These are phyloP conservation scores for Scleromitrula shiraiana DNA, from an alignment of 2,329 filamentous ascomycete species.

Conservation along the genomic window DNA sequence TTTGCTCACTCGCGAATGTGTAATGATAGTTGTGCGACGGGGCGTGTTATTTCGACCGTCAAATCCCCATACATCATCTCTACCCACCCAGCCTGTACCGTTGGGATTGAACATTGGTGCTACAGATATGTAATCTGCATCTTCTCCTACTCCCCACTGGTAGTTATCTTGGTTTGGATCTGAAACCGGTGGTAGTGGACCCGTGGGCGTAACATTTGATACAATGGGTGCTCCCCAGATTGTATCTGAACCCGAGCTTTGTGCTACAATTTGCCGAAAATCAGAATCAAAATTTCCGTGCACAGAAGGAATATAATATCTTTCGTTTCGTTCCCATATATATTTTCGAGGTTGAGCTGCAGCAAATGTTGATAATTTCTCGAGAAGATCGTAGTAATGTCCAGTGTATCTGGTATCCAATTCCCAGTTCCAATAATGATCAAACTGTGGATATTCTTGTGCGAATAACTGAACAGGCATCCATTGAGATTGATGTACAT, in stretches of 20 bases:
- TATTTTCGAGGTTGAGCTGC: conserved; percentile 62
- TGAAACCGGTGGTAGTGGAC: conserved; percentile 52
- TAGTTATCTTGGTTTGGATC: conserved; percentile 58
- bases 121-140: conserved; percentile 57
- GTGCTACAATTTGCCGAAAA: conserved; percentile 57
- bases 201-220: conserved; percentile 52
- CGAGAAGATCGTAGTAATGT: conserved; percentile 73
- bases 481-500: conserved; percentile 31
- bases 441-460: conserved; percentile 69
- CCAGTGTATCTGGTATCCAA: conserved; percentile 73
- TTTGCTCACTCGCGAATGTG: conserved; percentile 65
- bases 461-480: conserved; percentile 68
- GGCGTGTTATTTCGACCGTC: conserved; percentile 32
- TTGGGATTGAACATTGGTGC: conserved; percentile 73
- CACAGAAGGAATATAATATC: conserved; percentile 62
- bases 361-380: conserved; percentile 55
- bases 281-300: conserved; percentile 61
- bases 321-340: conserved; percentile 65
- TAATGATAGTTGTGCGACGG: conserved; percentile 65
- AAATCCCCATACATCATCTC: conserved; percentile 52
- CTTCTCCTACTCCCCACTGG: conserved; percentile 68
- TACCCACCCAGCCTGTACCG: conserved; percentile 65
- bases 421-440: conserved; percentile 58
- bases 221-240: conserved; percentile 57
- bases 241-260: conserved; percentile 22